Conservation (phyloP, 1,284 basidiomycete species). For the Heterobasidion irregulare region DNA sequence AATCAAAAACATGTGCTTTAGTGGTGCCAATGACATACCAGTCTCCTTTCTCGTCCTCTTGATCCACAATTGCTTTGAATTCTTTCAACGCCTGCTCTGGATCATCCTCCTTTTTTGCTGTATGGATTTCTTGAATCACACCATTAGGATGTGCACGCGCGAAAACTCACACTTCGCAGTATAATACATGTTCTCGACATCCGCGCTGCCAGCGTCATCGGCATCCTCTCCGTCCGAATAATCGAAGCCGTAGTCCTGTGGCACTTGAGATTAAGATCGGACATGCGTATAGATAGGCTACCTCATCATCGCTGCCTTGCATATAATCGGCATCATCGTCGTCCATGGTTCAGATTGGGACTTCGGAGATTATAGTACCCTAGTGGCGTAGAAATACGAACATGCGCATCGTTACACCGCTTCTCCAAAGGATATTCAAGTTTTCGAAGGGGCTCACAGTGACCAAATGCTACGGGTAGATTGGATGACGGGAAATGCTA, state of each 20-base stretch:
- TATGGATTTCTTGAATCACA: neutral
- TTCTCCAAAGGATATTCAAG: no score
- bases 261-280: constrained; percentile 4
- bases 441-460: no score
- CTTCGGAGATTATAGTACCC: neutral
- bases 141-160: neutral
- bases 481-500: no score
- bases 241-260: constrained; percentile 92
- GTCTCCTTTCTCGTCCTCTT: constrained; percentile 87
- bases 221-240: constrained; percentile 90
- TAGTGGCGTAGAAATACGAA: neutral
- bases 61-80: constrained; percentile 81
- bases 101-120: constrained; percentile 89
- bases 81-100: constrained; percentile 86
- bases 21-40: constrained; percentile 45
- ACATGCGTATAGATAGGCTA: constrained; percentile 17
- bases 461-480: no score
- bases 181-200: constrained; percentile 99
- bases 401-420: no score
- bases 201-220: constrained; percentile 74
- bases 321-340: constrained; percentile 87
- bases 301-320: constrained; percentile 80
- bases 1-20: neutral
- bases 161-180: constrained; percentile 79
- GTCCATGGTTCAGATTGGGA: constrained; percentile 45